Evolutionary conservation across 306 rosid species (phyloP).

Genomic region (Dryas alaskensis): DNA sequence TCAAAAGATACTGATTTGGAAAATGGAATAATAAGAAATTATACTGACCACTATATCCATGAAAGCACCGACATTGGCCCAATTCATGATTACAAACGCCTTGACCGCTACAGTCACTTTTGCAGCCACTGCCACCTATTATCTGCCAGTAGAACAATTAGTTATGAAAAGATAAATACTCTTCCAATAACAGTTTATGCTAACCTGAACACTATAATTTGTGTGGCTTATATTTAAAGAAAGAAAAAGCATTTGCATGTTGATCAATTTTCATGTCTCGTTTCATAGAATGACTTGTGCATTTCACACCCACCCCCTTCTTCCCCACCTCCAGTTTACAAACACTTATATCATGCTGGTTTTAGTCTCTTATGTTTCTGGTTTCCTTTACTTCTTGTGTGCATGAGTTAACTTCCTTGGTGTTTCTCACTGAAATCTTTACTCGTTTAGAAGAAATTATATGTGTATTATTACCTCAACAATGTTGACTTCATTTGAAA

Average conservation of each 20-base stretch:
- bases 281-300: neutral
- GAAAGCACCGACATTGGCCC: constrained; percentile 89
- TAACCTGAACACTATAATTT: constrained; percentile 21
- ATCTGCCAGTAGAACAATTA: constrained; percentile 48
- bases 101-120: constrained; percentile 71
- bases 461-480: constrained; percentile 59
- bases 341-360: neutral
- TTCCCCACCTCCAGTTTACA: neutral
- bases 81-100: constrained; percentile 86
- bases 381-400: neutral
- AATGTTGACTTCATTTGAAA: constrained; percentile 55
- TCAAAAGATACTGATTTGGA: constrained; percentile 1
- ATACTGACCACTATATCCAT: constrained; percentile 75
- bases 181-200: constrained; percentile 9
- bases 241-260: neutral
- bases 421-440: neutral
- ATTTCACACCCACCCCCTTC: neutral
- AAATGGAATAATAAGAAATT: constrained; percentile 4
- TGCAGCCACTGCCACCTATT: constrained; percentile 65
- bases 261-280: neutral
- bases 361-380: neutral
- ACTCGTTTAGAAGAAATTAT: neutral
- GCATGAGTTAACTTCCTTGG: neutral
- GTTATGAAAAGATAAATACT: constrained; percentile 1
- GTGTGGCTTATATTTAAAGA: neutral